Conservation (phyloP, 2,329 filamentous ascomycete genomes). For the Phaeosphaeriaceae sp. region DNA sequence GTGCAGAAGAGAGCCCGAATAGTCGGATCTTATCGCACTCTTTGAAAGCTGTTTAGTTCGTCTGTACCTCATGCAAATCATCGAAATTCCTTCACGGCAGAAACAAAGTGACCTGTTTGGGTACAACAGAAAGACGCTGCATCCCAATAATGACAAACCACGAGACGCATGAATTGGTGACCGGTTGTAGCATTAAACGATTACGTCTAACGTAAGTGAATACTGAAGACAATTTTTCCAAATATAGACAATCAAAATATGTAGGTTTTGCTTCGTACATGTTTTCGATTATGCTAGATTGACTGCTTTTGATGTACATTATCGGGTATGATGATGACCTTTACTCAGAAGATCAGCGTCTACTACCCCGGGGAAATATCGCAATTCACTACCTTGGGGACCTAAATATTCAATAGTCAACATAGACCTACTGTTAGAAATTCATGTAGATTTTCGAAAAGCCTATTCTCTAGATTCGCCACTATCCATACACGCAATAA, state of each 20-base stretch:
- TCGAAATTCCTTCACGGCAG: too few relatives aligned
- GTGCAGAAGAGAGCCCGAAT: too few relatives aligned
- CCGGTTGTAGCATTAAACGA: too few relatives aligned
- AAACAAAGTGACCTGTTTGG: too few relatives aligned
- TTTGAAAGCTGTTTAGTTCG: too few relatives aligned
- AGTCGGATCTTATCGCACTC: too few relatives aligned
- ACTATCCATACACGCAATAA: slow-evolving; percentile 52
- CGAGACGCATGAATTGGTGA: too few relatives aligned
- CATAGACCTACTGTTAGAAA: slow-evolving; percentile 34
- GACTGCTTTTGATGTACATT: slow-evolving; percentile 55
- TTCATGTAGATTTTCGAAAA: slow-evolving; percentile 34
- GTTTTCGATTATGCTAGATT: slow-evolving; percentile 57
- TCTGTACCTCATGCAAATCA: too few relatives aligned
- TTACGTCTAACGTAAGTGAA: too few relatives aligned
- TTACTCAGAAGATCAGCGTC: slow-evolving; percentile 49
- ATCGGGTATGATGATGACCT: slow-evolving; percentile 55
- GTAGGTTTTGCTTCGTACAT: slow-evolving; percentile 49
- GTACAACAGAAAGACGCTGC: too few relatives aligned
- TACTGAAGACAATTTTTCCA: slow-evolving; percentile 43
- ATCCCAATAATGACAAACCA: too few relatives aligned
- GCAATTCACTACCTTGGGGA: slow-evolving; percentile 56
- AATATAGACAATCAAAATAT: slow-evolving; percentile 52
- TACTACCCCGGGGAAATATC: slow-evolving; percentile 53
- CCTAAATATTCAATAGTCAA: slow-evolving; percentile 49
- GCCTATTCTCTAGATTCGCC: slow-evolving; percentile 51